Evolutionary conservation across 1,139 yeast genomes (phyloP).

Genomic region (Sugiyamaella sp.): DNA sequence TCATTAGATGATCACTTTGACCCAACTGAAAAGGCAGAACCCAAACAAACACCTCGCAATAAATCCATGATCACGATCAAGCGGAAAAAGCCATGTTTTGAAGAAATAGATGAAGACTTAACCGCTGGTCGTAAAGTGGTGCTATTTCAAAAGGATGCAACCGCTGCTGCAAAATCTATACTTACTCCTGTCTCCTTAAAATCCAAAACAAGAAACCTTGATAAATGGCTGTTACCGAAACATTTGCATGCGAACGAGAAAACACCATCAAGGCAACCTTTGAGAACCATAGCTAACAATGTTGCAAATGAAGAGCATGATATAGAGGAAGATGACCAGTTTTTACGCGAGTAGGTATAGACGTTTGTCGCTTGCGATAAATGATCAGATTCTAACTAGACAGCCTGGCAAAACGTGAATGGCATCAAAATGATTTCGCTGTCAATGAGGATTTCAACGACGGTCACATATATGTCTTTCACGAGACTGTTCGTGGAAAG

Average conservation of each 20-base stretch:
- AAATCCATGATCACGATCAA: conserved; percentile 9
- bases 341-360: conserved; percentile 8
- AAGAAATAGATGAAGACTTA: conserved; percentile 30
- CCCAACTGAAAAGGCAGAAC: neutral
- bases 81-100: conserved; percentile 18
- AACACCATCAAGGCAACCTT: conserved; percentile 20
- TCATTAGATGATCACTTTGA: no score
- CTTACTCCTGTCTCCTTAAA: conserved; percentile 16
- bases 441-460: conserved; percentile 33
- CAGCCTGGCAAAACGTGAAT: conserved; percentile 23
- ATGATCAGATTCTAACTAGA: conserved; percentile 2
- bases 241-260: conserved; percentile 5
- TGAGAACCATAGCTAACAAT: conserved; percentile 1
- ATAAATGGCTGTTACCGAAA: conserved; percentile 17
- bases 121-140: conserved; percentile 23
- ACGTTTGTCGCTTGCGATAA: neutral
- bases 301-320: conserved; percentile 5
- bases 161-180: conserved; percentile 11
- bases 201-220: conserved; percentile 10
- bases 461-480: conserved; percentile 32
- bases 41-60: conserved; percentile 3
- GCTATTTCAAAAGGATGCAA: conserved; percentile 21
- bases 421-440: conserved; percentile 37
- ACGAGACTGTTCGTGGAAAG: conserved; percentile 33
- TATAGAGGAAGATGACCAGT: conserved; percentile 15